Conservation (phyloP, 2,329 filamentous ascomycete species). For the Fusarium siculi region DNA sequence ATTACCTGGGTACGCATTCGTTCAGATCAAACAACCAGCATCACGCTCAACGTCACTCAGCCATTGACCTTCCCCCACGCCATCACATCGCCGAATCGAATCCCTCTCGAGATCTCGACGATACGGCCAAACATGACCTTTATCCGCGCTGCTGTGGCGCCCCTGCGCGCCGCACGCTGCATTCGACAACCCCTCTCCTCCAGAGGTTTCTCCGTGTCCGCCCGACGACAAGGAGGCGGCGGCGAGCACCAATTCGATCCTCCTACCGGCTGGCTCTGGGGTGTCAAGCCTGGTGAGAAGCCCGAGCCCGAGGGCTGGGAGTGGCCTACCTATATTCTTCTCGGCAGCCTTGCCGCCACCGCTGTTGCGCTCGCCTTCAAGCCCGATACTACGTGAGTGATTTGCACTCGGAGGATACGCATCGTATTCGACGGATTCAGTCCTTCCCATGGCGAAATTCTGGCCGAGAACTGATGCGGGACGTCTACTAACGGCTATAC, state of each 20-base stretch:
- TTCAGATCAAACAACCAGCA: constrained; percentile 37
- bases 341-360: constrained; percentile 78
- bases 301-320: constrained; percentile 98
- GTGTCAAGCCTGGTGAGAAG: constrained; percentile 94
- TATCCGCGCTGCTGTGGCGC: constrained; percentile 51
- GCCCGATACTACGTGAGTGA: constrained; percentile 95
- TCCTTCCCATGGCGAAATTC: background rate
- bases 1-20: constrained; percentile 35
- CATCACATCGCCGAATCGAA: constrained; percentile 40
- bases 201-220: constrained; percentile 58
- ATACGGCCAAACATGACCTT: constrained; percentile 48
- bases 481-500: constrained; percentile 42
- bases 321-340: constrained; percentile 83
- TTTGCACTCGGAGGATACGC: constrained; percentile 2
- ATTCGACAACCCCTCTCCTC: constrained; percentile 48
- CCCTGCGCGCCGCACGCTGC: constrained; percentile 53
- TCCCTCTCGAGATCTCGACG: constrained; percentile 24
- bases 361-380: constrained; percentile 92
- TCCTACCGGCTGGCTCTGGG: constrained; percentile 91
- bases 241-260: constrained; percentile 85
- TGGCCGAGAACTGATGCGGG: constrained; percentile 18
- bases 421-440: background rate
- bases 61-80: constrained; percentile 44
- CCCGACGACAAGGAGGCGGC: constrained; percentile 55
- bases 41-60: constrained; percentile 37